Evolutionary conservation across 2,329 filamentous ascomycete genomes (phyloP).

Genomic region (Cyphellophora attinorum): DNA sequence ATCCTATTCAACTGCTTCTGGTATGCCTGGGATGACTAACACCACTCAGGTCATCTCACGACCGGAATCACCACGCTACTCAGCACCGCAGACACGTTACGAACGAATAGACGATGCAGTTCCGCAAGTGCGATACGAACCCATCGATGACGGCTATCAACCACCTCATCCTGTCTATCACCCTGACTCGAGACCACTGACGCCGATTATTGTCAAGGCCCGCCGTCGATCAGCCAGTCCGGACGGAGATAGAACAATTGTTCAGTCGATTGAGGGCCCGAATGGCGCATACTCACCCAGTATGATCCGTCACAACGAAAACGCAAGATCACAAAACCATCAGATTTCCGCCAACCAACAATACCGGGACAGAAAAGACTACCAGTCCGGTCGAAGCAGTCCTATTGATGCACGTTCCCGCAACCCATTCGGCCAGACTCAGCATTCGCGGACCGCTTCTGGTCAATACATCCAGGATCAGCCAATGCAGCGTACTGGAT

Average conservation of each 20-base stretch:
- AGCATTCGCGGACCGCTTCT: too few species aligned
- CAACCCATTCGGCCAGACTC: too few species aligned
- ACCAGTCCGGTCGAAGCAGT: too few species aligned
- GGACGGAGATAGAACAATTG: conserved; percentile 12
- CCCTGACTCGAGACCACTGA: background rate
- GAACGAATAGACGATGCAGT: too few species aligned
- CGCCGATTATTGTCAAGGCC: background rate
- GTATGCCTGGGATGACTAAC: background rate
- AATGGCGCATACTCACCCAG: conserved; percentile 12
- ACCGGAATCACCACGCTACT: background rate
- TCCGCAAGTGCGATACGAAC: background rate
- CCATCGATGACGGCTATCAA: background rate
- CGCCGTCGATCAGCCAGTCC: conserved; percentile 5
- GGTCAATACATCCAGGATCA: too few species aligned
- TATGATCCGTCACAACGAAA: background rate
- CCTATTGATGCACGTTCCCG: too few species aligned
- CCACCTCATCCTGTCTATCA: background rate
- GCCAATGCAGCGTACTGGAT: too few species aligned
- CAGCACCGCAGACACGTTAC: conserved; percentile 2
- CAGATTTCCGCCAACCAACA: too few species aligned
- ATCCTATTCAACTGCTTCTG: too few species aligned
- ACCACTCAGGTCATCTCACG: background rate
- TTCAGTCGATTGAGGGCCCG: conserved; percentile 16
- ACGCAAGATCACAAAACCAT: background rate
- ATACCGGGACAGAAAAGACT: too few species aligned